Base-by-base conservation (phyloP, 352 stramenopile genomes). In the Halophytophthora polymorphica region DNA sequence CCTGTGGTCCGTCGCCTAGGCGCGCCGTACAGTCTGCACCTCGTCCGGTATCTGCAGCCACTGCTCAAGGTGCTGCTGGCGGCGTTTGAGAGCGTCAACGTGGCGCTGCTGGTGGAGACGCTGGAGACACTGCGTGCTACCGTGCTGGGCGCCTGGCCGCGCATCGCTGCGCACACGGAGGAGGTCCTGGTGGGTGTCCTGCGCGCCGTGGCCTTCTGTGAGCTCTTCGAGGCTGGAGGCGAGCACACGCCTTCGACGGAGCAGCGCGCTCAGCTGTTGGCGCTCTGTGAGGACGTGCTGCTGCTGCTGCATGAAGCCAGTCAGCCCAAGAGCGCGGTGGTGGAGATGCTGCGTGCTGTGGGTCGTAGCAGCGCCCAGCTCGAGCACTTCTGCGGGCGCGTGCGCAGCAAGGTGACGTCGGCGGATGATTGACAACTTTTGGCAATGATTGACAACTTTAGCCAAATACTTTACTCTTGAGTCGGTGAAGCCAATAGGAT, bases 21-120 rank as follows among this genome's bases (percentile, higher is more conserved):
- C 0, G 77, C 74, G 3, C 84, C 84, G 0, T 62, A 86, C 33
- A 93, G 82, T 25, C 52, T 93, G 8, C 75, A 89, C 17, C 22
- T 85, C 29, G 72, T 93, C 41, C 73, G 72, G 23, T 95, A 88
- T 50, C 45, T 95, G 19, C 84, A 92, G 52, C 75, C 84, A 17
- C 57, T 95, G 33, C 60, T 93, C 50, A 90, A 90, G 45, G 80
- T 93, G 17, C 40, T 90, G 18, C 18, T 84, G 15, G 78, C 76
- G 2, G 76, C 73, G 1, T 82, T 91, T 37, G 84, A 93, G 36
- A 78, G 71, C 36, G 55, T 89, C 45, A 76, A 88, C 38, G 63
- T 66, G 4, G 19, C 40, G 1, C 35, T 95, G 17, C 37, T 85
- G 6, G 22, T 76, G 4, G 70, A 85, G 40, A 81, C 77, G 13